Evolutionary conservation across 495 filamentous ascomycete species (phyloP).

Genomic region (Penicillium antarcticum): DNA sequence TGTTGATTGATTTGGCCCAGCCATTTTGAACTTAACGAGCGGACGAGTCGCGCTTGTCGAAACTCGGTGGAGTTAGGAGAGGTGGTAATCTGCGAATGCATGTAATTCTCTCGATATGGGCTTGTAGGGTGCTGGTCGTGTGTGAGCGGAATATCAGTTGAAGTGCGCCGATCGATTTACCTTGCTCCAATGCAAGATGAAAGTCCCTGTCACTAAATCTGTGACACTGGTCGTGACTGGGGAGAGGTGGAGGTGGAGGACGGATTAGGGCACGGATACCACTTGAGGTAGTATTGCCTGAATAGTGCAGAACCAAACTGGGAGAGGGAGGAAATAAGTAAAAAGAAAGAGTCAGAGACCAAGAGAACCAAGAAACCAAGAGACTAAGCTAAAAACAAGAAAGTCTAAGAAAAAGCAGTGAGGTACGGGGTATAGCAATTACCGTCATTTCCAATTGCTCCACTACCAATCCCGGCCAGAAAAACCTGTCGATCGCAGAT

Average conservation of each 20-base stretch:
- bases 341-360: conserved; percentile 1
- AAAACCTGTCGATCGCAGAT: conserved; percentile 12
- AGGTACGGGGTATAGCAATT: background rate
- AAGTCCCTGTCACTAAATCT: background rate
- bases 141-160: background rate
- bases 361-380: background rate
- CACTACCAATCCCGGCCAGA: background rate
- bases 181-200: background rate
- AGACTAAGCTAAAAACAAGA: background rate
- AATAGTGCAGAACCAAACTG: background rate
- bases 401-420: no score
- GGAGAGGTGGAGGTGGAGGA: background rate
- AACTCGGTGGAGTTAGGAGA: conserved; percentile 29
- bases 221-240: background rate
- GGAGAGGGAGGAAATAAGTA: background rate
- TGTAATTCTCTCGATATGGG: conserved; percentile 23
- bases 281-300: background rate
- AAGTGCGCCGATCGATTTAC: background rate
- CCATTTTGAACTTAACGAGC: conserved; percentile 41
- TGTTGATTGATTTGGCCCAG: conserved; percentile 26
- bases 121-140: background rate
- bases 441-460: background rate
- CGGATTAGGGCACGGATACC: conserved; percentile 7
- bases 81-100: conserved; percentile 33
- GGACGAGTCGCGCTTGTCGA: conserved; percentile 36